Conservation (phyloP, 2,329 filamentous ascomycete genomes). For the Hypoxylon sp. region DNA sequence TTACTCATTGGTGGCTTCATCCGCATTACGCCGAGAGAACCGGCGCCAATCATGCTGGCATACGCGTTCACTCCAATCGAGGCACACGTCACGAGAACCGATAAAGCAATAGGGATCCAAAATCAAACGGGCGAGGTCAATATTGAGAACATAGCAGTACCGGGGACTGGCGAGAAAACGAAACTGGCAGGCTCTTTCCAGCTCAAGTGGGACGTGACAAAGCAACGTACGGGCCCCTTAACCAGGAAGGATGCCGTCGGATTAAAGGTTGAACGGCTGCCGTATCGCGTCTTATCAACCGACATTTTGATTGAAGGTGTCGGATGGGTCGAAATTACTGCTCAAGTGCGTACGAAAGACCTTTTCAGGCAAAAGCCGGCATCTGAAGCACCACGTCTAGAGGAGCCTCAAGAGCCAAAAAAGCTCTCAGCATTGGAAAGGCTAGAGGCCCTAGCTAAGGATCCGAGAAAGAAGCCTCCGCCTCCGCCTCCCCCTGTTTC, state of each 20-base stretch:
- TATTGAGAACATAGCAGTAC: constrained; percentile 74
- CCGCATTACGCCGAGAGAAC: constrained; percentile 82
- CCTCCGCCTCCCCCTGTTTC: constrained; percentile 27
- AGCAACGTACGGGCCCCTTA: constrained; percentile 79
- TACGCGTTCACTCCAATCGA: constrained; percentile 88
- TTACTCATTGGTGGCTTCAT: constrained; percentile 89
- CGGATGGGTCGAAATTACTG: constrained; percentile 91
- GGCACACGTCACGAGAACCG: constrained; percentile 82
- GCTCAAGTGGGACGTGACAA: constrained; percentile 87
- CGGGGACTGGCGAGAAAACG: constrained; percentile 71
- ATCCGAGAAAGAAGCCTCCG: constrained; percentile 40
- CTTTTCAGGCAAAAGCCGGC: constrained; percentile 52
- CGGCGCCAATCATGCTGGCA: constrained; percentile 77
- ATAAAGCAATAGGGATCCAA: constrained; percentile 84
- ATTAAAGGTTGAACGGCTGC: constrained; percentile 76
- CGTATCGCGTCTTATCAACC: constrained; percentile 83
- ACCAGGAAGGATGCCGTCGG: constrained; percentile 74
- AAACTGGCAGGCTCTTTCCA: constrained; percentile 80
- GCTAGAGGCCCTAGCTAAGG: constrained; percentile 43
- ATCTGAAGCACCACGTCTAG: constrained; percentile 41
- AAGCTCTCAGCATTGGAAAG: constrained; percentile 46
- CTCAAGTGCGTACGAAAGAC: constrained; percentile 79
- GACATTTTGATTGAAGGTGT: constrained; percentile 94
- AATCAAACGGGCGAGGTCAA: constrained; percentile 71
- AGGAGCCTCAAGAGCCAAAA: constrained; percentile 36